A percentile compares a stretch with the other conserved stretches of the same genome.
Conservation (phyloP, 2,329 filamentous ascomycete genomes). For the Pseudogymnoascus sp. region DNA sequence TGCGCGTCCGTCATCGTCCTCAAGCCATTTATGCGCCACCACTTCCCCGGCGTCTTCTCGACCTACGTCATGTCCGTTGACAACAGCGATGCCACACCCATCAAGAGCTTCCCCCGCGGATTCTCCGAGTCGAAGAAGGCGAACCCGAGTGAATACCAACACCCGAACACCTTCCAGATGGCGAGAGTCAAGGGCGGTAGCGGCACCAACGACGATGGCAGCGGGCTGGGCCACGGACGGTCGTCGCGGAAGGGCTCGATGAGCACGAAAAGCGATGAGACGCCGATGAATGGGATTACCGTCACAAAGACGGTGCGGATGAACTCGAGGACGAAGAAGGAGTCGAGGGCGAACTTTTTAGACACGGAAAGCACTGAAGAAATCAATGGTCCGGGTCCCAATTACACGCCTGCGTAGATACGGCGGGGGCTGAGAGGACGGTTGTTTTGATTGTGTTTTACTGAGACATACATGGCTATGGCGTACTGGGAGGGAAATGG, state of each 20-base stretch:
- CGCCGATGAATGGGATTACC: neutral
- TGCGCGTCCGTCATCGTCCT: conserved; percentile 1
- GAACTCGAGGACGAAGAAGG: conserved; percentile 8
- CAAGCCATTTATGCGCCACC: conserved; percentile 7
- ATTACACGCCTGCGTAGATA: neutral
- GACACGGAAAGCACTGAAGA: conserved; percentile 5
- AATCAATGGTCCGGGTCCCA: neutral
- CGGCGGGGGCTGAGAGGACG: neutral
- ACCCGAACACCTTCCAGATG: conserved; percentile 6
- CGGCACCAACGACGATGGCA: neutral
- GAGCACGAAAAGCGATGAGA: neutral
- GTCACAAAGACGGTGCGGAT: conserved; percentile 3
- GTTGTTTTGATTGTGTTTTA: neutral
- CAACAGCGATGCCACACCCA: neutral
- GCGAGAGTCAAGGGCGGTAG: neutral
- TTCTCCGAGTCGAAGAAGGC: conserved; percentile 1
- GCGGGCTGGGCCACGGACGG: neutral
- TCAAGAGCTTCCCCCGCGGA: neutral
- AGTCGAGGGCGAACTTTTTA: neutral
- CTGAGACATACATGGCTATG: neutral
- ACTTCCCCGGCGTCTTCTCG: conserved; percentile 12
- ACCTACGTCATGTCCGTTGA: conserved; percentile 2
- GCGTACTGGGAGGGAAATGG: conserved; percentile 3
- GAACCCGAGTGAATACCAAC: conserved; percentile 7
- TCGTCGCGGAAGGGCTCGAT: neutral